Conservation (phyloP, 805 yeast species). For the Myxozyma kluyveri region DNA sequence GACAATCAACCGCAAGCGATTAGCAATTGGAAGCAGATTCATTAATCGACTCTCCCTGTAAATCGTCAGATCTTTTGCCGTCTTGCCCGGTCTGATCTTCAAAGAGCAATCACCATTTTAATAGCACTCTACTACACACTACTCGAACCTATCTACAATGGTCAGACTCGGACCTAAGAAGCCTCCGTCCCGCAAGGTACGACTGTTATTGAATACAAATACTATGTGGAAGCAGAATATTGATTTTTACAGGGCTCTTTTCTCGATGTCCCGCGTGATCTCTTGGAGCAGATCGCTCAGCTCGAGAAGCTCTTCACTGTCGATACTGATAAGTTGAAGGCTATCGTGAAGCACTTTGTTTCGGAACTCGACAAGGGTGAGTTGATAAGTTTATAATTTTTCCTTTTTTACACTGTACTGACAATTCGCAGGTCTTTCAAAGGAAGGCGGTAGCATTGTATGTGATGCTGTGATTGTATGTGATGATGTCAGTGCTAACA, state of each 20-base stretch:
- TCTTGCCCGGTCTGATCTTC: too few species aligned
- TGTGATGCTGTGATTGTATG: background rate
- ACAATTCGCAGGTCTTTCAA: conserved; percentile 25
- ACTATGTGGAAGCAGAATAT: background rate
- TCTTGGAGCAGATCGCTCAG: conserved; percentile 56
- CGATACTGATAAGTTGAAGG: conserved; percentile 55
- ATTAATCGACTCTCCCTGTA: too few species aligned
- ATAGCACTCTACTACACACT: too few species aligned
- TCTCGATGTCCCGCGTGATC: conserved; percentile 64
- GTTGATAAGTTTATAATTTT: too few species aligned
- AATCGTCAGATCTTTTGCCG: too few species aligned
- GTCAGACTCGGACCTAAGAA: conserved; percentile 81
- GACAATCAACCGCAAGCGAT: too few species aligned
- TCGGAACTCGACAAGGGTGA: conserved; percentile 79
- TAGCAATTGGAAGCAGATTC: too few species aligned
- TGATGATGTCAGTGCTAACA: background rate
- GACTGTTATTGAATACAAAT: background rate
- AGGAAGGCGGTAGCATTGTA: conserved; percentile 36
- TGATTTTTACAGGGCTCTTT: conserved; percentile 47
- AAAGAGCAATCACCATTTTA: too few species aligned
- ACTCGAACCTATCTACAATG: conserved; percentile 44
- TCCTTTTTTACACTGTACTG: background rate
- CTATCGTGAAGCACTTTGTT: conserved; percentile 72
- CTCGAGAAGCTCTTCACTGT: conserved; percentile 65
- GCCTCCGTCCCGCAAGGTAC: conserved; percentile 73